phyloP scores from a whole-genome alignment of 208 protist genomes.

The Acanthamoeba pearcei region DNA sequence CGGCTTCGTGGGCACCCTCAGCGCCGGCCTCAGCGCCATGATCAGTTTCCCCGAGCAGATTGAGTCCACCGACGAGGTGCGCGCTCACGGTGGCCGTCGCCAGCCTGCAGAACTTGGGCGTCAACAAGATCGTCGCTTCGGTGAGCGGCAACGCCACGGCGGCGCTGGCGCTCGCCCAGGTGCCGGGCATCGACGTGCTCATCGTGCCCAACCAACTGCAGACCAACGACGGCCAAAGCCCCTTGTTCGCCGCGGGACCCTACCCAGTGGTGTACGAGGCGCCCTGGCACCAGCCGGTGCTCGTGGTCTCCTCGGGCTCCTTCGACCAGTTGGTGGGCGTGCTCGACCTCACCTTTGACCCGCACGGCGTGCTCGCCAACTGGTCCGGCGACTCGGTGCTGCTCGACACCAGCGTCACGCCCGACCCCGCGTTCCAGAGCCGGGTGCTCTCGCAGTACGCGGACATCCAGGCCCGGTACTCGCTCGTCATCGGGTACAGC shows the following conservation, averaged over 20 bases:
- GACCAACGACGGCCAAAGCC: background rate
- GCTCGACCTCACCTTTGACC: conserved; percentile 60
- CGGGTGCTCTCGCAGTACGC: background rate
- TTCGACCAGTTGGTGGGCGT: conserved; percentile 19
- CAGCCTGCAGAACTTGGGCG: too few relatives aligned
- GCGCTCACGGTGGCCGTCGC: too few relatives aligned
- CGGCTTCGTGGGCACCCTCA: too few relatives aligned
- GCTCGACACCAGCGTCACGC: background rate
- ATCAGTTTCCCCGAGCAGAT: too few relatives aligned
- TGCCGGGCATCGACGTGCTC: conserved; percentile 68
- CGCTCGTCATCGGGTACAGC: background rate
- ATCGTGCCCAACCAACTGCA: conserved; percentile 62
- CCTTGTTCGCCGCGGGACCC: background rate
- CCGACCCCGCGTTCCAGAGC: background rate
- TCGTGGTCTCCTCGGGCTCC: conserved; percentile 28
- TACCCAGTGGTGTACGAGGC: conserved; percentile 6
- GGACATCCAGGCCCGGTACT: conserved; percentile 24
- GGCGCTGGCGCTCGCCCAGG: too few relatives aligned
- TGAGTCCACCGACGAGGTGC: too few relatives aligned
- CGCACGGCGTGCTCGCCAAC: conserved; percentile 1
- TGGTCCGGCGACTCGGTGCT: conserved; percentile 37
- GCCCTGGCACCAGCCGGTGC: conserved; percentile 53
- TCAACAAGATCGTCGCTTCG: too few relatives aligned
- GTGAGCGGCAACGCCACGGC: too few relatives aligned
- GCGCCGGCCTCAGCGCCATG: too few relatives aligned